Evolutionary conservation across 306 rosid species (phyloP), one percentile per base, ranked within the genome.

Genomic region (Cotoneaster glaucophyllus): DNA sequence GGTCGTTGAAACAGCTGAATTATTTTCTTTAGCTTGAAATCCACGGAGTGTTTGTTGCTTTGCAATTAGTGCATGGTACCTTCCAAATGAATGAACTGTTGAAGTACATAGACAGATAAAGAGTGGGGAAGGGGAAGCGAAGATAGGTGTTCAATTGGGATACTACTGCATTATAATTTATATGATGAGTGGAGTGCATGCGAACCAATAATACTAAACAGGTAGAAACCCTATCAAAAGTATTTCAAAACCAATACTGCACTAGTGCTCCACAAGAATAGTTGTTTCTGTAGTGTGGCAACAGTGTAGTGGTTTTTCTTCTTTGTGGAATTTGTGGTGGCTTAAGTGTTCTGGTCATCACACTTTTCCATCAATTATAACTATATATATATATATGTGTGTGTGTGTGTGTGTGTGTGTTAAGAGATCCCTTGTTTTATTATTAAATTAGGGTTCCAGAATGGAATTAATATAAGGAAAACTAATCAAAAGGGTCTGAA

Each of bases 11-110:
- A 15, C 54, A 50, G 21, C 32, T 29, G n/a, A n/a, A 7, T 32
- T 10, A 25, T 22, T 31, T 69, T 62, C 73, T 66, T 56, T 79
- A 45, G 21, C 74, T 73, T 67, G 41, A 67, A 67, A 26, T 21
- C 18, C 24, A 73, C 41, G 24, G 71, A 4, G 28, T 45, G 22
- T 68, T 57, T 68, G 59, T 61, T 80, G 50, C 79, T 80, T 73
- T 34, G 48, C 70, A 70, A n/a, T 62, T 39, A 70, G 39, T 50
- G 54, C 62, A 56, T 48, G 75, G 53, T 25, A 4, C 6, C 54
- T 25, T 34, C 2, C 31, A 50, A 32, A 52, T 53, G 37, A 34
- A 65, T 15, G 37, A 24, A 52, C 11, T 28, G 17, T 39, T 58
- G 45, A 31, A 37, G 54, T 24, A 52, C 12, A 34, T 22, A 17